These are phyloP conservation scores for Cadophora malorum DNA, from an alignment of 2,329 filamentous ascomycete genomes.

Conservation along the genomic window DNA sequence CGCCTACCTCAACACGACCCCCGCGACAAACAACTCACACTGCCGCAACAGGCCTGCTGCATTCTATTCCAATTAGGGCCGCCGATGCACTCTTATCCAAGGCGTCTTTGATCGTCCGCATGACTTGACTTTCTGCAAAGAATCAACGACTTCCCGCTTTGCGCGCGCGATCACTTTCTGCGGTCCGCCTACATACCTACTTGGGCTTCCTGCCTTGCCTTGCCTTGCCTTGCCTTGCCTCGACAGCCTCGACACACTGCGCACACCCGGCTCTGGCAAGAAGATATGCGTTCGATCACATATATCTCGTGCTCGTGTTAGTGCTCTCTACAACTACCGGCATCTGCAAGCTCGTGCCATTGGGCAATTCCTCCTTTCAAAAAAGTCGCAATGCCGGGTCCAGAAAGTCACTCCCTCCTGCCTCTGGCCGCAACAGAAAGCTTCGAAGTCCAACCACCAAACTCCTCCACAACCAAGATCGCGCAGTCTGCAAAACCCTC, in stretches of 20 bases:
- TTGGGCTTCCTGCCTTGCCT: constrained; percentile 16
- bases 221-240: constrained; percentile 7
- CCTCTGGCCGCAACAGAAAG: constrained; percentile 17
- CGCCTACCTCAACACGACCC: constrained; percentile 11
- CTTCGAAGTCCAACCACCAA: constrained; percentile 22
- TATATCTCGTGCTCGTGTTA: constrained; percentile 36
- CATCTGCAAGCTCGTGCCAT: constrained; percentile 33
- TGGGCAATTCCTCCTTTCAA: constrained; percentile 32
- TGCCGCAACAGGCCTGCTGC: constrained; percentile 17
- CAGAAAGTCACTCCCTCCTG: constrained; percentile 32
- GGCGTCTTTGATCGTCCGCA: constrained; percentile 8
- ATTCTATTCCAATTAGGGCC: neutral
- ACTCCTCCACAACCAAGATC: constrained; percentile 31
- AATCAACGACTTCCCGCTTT: neutral
- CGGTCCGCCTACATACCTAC: constrained; percentile 1
- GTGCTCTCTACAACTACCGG: constrained; percentile 31
- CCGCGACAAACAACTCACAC: constrained; percentile 1
- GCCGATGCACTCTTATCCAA: neutral
- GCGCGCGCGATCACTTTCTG: constrained; percentile 14
- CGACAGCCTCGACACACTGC: neutral
- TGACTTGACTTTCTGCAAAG: constrained; percentile 19
- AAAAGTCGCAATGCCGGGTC: constrained; percentile 34
- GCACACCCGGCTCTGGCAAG: constrained; percentile 15
- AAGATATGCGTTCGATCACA: constrained; percentile 42
- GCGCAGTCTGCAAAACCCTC: constrained; percentile 33